Base-by-base conservation (phyloP, 2,329 filamentous ascomycete species). In the Colletotrichum sp. region DNA sequence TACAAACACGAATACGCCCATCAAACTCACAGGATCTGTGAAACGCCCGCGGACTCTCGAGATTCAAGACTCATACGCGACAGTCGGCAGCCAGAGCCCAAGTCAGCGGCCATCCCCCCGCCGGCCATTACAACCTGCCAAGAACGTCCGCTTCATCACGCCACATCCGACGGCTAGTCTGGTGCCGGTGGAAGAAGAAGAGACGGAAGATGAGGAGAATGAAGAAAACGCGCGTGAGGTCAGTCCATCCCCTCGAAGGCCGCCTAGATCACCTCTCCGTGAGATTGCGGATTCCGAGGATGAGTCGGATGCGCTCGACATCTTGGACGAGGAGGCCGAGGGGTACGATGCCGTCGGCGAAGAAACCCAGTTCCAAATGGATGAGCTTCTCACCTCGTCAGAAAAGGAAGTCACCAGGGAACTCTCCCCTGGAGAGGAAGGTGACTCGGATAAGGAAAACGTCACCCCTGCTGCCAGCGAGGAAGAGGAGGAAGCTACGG, bases 281-380 rank as follows among this genome's bases (percentile, higher is more conserved):
- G 88, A 89, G 72, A 89, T 90, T 34, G 87, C 89, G 1, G 89
- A 90, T 75, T 89, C 89, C 2, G 89, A 90, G 49, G 88, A 87
- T 13, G 87, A 88, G 8, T 67, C 80, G 63, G 62, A 78, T 8
- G 73, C 75, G 3, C 70, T 76, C 16, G 74, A 76, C 21, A 64
- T 76, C 12, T 28, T 76, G 30, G 75, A 78, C 18, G 77, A 78
- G 12, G 75, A 78, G 6, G 52, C 73, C 16, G 76, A 78, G 26
- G 78, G 79, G 10, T 77, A 77, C 24, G 76, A 77, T 8, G 72
- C 49, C 12, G 70, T 77, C 12, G 78, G 78, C 28, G 67, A 76
- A n/a, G 78, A 78, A 15, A 78, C 77, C 0, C 78, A 79, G 34
- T 32, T 70, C 13, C 75, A 75, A 26, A 76, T 77, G 60, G 72